Evolutionary conservation across 2,329 filamentous ascomycete genomes (phyloP).

Genomic region (Arthrobotrys sinensis): DNA sequence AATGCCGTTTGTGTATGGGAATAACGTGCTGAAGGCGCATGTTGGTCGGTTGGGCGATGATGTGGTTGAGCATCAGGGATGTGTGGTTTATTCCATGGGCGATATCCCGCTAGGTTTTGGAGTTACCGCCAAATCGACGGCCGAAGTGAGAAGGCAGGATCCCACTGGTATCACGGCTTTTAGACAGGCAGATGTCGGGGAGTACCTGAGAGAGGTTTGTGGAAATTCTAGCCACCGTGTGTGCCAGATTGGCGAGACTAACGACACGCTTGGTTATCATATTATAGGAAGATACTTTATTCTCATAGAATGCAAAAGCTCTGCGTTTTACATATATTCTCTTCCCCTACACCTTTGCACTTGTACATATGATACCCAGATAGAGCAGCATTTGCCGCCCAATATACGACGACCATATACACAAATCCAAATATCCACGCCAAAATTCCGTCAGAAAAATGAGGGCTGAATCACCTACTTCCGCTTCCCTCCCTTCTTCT

Average conservation of each 20-base stretch:
- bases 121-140: slow-evolving; percentile 87
- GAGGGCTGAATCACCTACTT: slow-evolving; percentile 28
- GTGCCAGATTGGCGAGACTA: background rate
- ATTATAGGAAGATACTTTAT: slow-evolving; percentile 65
- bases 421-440: background rate
- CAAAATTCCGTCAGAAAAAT: background rate
- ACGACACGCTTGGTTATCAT: slow-evolving; percentile 15
- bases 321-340: slow-evolving; percentile 11
- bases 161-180: slow-evolving; percentile 92
- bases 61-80: slow-evolving; percentile 91
- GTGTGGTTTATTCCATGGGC: slow-evolving; percentile 91
- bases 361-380: slow-evolving; percentile 61
- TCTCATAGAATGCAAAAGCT: slow-evolving; percentile 56
- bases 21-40: slow-evolving; percentile 87
- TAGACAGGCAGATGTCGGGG: slow-evolving; percentile 92
- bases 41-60: slow-evolving; percentile 90
- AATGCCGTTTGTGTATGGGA: slow-evolving; percentile 97
- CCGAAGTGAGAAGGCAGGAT: slow-evolving; percentile 85
- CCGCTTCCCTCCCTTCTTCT: slow-evolving; percentile 57
- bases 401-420: slow-evolving; percentile 50
- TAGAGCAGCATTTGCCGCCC: slow-evolving; percentile 38
- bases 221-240: background rate
- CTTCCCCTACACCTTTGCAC: background rate
- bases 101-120: slow-evolving; percentile 92
- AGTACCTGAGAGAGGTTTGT: slow-evolving; percentile 85